Base-by-base conservation (phyloP, 805 yeast species). In the Nakazawaea anatomiae region DNA sequence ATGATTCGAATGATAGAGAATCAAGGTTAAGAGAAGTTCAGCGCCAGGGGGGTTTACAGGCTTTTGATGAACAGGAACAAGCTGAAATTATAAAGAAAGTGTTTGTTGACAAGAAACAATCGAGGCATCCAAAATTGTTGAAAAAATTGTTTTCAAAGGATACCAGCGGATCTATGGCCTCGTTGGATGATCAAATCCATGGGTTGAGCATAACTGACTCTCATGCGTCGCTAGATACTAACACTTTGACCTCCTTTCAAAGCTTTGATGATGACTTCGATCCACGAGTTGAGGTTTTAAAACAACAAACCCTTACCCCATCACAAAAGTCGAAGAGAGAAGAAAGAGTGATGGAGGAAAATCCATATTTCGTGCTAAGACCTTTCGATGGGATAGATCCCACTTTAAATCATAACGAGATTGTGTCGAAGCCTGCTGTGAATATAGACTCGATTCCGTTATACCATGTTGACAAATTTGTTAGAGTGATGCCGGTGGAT, bases 271-370 rank as follows among this genome's bases (percentile, higher is more conserved):
- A 69, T 43, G 66, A 71, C 46, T 60, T 67, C 49, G 73, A 67
- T 35, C 53, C 65, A 36, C 80, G 86, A 85, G 70, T 80, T 25
- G 80, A 77, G 28, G 72, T 73, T 5, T 44, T 48, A 11, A n/a
- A 35, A 4, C 39, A 44, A 27, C 12, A 29, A 4, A 44, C 95
- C 0, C 67, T 89, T 28, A 78, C 86, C 2, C 70, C 80, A 5
- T 76, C 75, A 50, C 96, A 91, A 54, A 82, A 86, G 53, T 84
- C 82, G 48, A 71, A 75, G 12, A 76, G 98, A 57, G 83, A 87
- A 49, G 79, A 78, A 63, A 73, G 89, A 50, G 83, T 77, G 18
- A 65, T 85, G 42, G 73, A 79, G 60, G 77, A 77, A 57, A 75
- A 86, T 52, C 76, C 88, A 55, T 78, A 82, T 54, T 64, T 84